A percentile compares a stretch with the other conserved stretches of the same genome.
Evolutionary conservation across 179 eudicot species (phyloP).

Genomic region (Actinidia chinensis): DNA sequence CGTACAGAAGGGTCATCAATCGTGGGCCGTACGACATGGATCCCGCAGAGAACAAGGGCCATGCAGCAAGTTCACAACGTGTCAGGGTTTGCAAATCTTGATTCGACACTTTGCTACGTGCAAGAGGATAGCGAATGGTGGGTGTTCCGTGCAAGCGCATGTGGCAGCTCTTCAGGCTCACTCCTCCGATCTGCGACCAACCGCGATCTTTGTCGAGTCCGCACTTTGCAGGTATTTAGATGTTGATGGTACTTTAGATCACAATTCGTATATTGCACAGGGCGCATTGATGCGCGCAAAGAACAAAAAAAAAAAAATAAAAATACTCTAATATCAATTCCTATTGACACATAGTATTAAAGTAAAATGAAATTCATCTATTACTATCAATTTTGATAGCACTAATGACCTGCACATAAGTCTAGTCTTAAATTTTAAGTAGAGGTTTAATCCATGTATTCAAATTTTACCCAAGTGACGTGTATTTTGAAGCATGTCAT

Average conservation of each 20-base stretch:
- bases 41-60: conserved; percentile 53
- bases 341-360: neutral
- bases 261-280: too few relatives aligned
- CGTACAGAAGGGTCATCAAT: conserved; percentile 87
- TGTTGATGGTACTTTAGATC: too few relatives aligned
- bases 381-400: too few relatives aligned
- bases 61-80: conserved; percentile 73
- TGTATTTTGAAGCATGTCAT: neutral
- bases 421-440: too few relatives aligned
- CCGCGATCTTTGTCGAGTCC: conserved; percentile 72
- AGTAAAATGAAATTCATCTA: neutral
- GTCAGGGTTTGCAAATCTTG: conserved; percentile 69
- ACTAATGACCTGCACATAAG: too few relatives aligned
- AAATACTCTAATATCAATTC: neutral
- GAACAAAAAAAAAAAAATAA: too few relatives aligned
- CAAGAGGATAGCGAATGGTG: conserved; percentile 61
- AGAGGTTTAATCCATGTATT: too few relatives aligned
- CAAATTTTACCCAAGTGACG: neutral
- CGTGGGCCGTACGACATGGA: conserved; percentile 82
- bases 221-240: conserved; percentile 80
- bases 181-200: conserved; percentile 73
- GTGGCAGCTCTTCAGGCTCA: conserved; percentile 91
- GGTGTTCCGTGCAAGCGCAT: conserved; percentile 76
- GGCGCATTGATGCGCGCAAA: too few relatives aligned
- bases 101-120: conserved; percentile 79